Percentiles rank a stretch among this genome's conserved stretches.
Conservation (phyloP, 1,139 yeast species). For the Suhomyces anneliseae region DNA sequence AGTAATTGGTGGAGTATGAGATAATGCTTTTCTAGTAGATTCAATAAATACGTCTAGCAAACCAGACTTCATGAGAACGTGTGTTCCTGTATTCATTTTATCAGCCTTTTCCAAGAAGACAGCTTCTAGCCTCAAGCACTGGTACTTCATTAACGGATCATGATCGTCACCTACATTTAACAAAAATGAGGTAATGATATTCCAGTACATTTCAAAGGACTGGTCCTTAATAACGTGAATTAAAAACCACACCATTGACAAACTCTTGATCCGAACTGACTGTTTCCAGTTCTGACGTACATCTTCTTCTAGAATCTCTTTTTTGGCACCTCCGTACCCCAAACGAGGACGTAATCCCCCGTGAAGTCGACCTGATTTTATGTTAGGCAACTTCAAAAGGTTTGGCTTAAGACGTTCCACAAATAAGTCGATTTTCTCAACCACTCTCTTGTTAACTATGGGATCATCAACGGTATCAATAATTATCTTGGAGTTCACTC, state of each 20-base stretch:
- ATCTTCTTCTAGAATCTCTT: constrained; percentile 24
- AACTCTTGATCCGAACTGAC: constrained; percentile 20
- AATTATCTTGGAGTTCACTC: constrained; percentile 17
- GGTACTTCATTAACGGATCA: constrained; percentile 43
- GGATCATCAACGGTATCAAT: constrained; percentile 7
- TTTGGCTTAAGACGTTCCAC: constrained; percentile 6
- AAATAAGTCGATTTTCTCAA: neutral
- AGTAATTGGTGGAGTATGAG: constrained; percentile 49
- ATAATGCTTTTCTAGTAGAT: constrained; percentile 37
- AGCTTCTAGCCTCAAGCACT: constrained; percentile 40
- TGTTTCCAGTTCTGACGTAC: constrained; percentile 34
- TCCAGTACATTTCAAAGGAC: constrained; percentile 34
- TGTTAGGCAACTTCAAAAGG: constrained; percentile 6
- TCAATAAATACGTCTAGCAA: constrained; percentile 43
- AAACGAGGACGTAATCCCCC: constrained; percentile 30
- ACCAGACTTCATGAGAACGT: constrained; percentile 36
- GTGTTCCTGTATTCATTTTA: constrained; percentile 7
- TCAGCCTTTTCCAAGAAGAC: constrained; percentile 9
- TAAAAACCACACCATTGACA: constrained; percentile 33
- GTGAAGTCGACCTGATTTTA: constrained; percentile 8
- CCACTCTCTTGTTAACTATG: neutral
- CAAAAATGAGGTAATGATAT: constrained; percentile 47
- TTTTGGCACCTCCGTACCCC: constrained; percentile 26
- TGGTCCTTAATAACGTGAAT: constrained; percentile 18
- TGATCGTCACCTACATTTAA: constrained; percentile 54